Evolutionary conservation across 2,329 filamentous ascomycete species (phyloP), one percentile per base, ranked within the genome.

Genomic region (Colletotrichum scovillei): DNA sequence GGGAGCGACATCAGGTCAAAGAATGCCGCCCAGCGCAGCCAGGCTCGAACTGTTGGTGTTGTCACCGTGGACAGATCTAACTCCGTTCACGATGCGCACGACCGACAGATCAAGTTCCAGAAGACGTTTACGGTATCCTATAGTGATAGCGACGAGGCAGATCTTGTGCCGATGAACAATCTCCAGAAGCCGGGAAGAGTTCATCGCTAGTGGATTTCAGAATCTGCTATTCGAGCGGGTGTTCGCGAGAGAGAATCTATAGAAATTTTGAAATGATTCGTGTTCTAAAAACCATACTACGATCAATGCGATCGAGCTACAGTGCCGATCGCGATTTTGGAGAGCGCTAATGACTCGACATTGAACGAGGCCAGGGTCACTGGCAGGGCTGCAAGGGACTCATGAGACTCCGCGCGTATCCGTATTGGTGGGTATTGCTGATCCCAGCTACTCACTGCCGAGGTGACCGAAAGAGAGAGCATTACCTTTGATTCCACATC

Each of bases 81-180:
- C 5, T 56, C 64, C 3, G 65, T 69, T 6, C 46, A 52, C 4
- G 65, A 67, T 12, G 35, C 28, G 8, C 64, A 64, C 6, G 65
- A 65, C 12, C 55, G 64, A 11, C 55, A 72, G 2, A 84, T 84
- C 46, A 77, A 76, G 1, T 81, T 78, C 46, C 76, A 83, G 11
- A 82, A 79, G 49, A 79, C 80, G 1, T 84, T 82, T 30, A 75
- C 78, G 1, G 81, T 84, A 0, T 80, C 83, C 38, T 84, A 79
- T 42, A 80, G 72, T 26, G 67, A 72, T 11, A 71, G 69, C 4
- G 81, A 83, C 56, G 81, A 83, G 63, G 75, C 77, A 1, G 77
- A 78, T 14, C 66, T 83, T n/a, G 80, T 83, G 1, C 67, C 77
- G 9, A 78, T 82, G 76, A 76, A 74, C 9, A 78, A 81, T 14